These are phyloP conservation scores for Ophiostoma angusticollis DNA, from an alignment of 2,329 filamentous ascomycete genomes.

Conservation along the genomic window DNA sequence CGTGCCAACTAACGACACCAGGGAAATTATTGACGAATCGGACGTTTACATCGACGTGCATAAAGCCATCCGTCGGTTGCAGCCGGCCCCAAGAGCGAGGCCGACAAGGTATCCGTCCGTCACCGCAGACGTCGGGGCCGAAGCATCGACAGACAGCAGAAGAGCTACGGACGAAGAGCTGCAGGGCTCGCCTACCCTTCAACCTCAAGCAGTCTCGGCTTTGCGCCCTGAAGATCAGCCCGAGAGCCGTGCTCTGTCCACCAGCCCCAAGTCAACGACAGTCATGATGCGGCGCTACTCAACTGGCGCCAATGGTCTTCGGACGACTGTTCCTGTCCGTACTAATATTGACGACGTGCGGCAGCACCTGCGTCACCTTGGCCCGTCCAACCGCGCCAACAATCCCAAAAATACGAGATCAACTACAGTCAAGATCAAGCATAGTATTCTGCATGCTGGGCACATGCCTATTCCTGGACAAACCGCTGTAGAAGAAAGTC, in stretches of 20 bases:
- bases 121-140: conserved; percentile 12
- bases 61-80: conserved; percentile 85
- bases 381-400: conserved; percentile 53
- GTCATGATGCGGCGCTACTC: conserved; percentile 48
- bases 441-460: conserved; percentile 3
- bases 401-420: conserved; percentile 50
- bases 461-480: not conserved
- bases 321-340: conserved; percentile 39
- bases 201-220: conserved; percentile 23
- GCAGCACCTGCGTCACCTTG: conserved; percentile 51
- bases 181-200: conserved; percentile 11
- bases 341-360: conserved; percentile 50
- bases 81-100: conserved; percentile 68
- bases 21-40: conserved; percentile 97
- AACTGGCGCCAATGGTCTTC: conserved; percentile 40
- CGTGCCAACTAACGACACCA: conserved; percentile 22
- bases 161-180: conserved; percentile 18
- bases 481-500: not conserved
- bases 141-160: conserved; percentile 12
- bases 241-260: conserved; percentile 28
- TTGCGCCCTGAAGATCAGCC: conserved; percentile 13
- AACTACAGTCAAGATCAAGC: conserved; percentile 55
- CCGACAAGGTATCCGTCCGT: conserved; percentile 28
- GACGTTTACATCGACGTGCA: conserved; percentile 98
- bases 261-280: conserved; percentile 39